phyloP scores from a whole-genome alignment of 2,329 filamentous ascomycete species.

The Beauveria sp. region DNA sequence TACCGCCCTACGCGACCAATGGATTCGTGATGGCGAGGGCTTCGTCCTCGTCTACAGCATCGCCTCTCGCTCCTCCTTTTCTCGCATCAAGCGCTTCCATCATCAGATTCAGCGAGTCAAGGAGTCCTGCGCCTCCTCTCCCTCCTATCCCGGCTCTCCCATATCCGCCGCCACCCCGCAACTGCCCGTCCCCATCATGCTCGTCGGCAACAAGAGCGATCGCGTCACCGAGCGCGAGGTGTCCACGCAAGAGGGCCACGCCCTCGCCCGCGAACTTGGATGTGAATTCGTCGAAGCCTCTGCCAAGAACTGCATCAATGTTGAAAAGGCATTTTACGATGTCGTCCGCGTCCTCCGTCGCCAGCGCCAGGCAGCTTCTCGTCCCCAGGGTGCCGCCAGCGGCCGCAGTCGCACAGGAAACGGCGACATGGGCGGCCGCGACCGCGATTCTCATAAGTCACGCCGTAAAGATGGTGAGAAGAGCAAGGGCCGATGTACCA shows the following conservation, averaged over 20 bases:
- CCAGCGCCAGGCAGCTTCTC: conserved; percentile 57
- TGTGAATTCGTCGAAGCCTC: conserved; percentile 97
- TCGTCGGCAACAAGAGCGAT: conserved; percentile 98
- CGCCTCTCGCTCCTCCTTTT: conserved; percentile 90
- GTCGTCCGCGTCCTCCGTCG: conserved; percentile 85
- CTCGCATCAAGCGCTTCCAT: conserved; percentile 90
- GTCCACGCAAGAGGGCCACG: conserved; percentile 90
- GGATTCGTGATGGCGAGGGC: conserved; percentile 96
- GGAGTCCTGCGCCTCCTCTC: conserved; percentile 73
- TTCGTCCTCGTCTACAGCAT: conserved; percentile 98
- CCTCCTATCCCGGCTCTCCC: conserved; percentile 69
- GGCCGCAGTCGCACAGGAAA: conserved; percentile 32
- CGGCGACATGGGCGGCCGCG: conserved; percentile 26
- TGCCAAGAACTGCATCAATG: conserved; percentile 96
- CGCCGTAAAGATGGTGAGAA: conserved; percentile 29
- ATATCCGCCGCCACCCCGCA: conserved; percentile 52
- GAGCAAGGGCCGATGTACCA: conserved; percentile 30
- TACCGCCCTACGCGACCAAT: conserved; percentile 91
- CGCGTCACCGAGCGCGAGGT: conserved; percentile 92
- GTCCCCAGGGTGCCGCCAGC: conserved; percentile 27
- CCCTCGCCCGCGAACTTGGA: conserved; percentile 81
- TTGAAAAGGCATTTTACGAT: conserved; percentile 97
- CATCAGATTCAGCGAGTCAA: conserved; percentile 97
- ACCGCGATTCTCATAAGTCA: conserved; percentile 23
- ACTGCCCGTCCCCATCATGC: conserved; percentile 84